Evolutionary conservation across 768 basidiomycete genomes (phyloP).

Genomic region (Termitomyces sp.): DNA sequence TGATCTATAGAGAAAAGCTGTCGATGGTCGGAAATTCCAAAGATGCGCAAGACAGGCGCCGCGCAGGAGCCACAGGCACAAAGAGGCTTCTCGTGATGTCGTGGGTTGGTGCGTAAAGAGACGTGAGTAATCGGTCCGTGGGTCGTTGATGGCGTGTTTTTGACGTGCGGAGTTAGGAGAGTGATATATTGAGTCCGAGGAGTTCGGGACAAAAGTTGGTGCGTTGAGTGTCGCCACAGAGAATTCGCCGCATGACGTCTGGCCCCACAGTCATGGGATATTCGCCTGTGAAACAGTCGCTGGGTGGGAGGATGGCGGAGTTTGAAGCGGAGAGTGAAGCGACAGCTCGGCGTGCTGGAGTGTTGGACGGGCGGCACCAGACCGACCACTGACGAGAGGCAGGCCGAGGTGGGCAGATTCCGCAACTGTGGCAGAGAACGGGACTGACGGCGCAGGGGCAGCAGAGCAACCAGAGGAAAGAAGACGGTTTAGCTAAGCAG

Average conservation of each 20-base stretch:
- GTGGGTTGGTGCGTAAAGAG: no score
- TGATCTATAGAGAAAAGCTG: background rate
- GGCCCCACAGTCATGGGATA: conserved; percentile 34
- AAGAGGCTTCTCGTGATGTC: no score
- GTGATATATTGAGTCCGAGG: no score
- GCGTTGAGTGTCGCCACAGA: no score
- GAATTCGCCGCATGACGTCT: no score
- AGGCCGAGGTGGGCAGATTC: conserved; percentile 7
- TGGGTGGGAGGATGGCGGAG: conserved; percentile 13
- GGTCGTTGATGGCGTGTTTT: no score
- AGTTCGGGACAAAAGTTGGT: no score
- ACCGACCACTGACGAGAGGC: conserved; percentile 1
- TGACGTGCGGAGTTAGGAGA: no score
- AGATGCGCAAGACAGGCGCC: background rate
- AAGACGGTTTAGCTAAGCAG: conserved; percentile 31
- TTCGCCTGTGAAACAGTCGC: conserved; percentile 13
- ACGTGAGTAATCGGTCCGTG: no score
- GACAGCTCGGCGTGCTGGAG: conserved; percentile 3
- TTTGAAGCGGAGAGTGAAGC: conserved; percentile 30
- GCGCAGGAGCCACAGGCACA: background rate
- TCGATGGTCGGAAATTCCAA: background rate
- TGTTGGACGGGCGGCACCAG: conserved; percentile 10
- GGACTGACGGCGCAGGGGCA: conserved; percentile 1
- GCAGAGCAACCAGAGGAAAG: conserved; percentile 4
- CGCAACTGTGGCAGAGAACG: background rate